phyloP scores from a whole-genome alignment of 1,284 basidiomycete genomes.

The Ustilago esculenta region DNA sequence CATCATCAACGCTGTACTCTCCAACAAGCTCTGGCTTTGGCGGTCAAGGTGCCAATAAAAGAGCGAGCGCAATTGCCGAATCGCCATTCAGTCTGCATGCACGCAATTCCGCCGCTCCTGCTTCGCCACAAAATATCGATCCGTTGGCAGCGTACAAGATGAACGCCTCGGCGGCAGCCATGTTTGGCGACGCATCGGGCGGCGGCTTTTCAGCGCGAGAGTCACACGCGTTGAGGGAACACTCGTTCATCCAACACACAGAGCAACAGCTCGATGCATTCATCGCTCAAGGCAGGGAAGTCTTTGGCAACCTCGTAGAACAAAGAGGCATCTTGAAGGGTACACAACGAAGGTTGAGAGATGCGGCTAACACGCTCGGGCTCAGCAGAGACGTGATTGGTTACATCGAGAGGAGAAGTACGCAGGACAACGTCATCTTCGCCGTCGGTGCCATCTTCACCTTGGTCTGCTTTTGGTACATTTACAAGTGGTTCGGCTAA shows the following conservation, averaged over 20 bases:
- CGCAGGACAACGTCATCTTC: constrained; percentile 66
- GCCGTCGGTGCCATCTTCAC: constrained; percentile 61
- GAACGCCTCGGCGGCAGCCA: constrained; percentile 58
- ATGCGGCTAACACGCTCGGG: constrained; percentile 64
- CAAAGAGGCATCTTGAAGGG: constrained; percentile 64
- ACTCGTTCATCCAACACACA: constrained; percentile 64
- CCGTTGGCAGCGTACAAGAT: constrained; percentile 63
- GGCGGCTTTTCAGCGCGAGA: constrained; percentile 51
- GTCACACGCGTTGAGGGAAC: constrained; percentile 62
- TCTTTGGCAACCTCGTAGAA: constrained; percentile 65
- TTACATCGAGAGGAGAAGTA: constrained; percentile 64
- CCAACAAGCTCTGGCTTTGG: constrained; percentile 22
- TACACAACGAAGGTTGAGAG: constrained; percentile 57
- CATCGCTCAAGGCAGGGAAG: constrained; percentile 64
- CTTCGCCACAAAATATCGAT: constrained; percentile 27
- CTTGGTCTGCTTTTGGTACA: constrained; percentile 64
- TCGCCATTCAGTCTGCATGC: constrained; percentile 57
- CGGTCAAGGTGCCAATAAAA: constrained; percentile 11
- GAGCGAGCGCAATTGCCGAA: constrained; percentile 37
- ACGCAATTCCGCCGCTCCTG: constrained; percentile 24
- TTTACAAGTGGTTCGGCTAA: constrained; percentile 62
- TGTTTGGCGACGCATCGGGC: constrained; percentile 42
- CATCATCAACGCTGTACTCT: constrained; percentile 16
- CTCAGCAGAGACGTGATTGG: constrained; percentile 65
- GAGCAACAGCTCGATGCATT: constrained; percentile 64